A percentile compares a stretch with the other conserved stretches of the same genome.
phyloP scores from a whole-genome alignment of 768 basidiomycete species.

The Gymnopilus junonius region DNA sequence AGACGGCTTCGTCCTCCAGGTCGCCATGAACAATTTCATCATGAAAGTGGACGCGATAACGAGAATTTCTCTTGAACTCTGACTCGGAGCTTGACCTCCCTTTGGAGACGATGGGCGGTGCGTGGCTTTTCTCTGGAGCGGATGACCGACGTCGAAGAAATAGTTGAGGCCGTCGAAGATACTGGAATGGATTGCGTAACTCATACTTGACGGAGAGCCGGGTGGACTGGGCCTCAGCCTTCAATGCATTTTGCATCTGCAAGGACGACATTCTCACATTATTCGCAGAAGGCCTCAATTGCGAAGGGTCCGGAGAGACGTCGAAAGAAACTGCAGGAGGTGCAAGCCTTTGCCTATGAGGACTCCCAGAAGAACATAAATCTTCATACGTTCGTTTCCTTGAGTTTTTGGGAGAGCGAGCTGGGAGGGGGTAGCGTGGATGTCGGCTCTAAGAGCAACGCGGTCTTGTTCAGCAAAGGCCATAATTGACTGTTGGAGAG shows the following conservation, averaged over 20 bases:
- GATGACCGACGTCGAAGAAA: background rate
- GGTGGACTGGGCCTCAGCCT: background rate
- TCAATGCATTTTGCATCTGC: background rate
- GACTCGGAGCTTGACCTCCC: background rate
- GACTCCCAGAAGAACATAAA: background rate
- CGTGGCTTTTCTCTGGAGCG: background rate
- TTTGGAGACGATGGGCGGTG: background rate
- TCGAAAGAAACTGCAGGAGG: background rate
- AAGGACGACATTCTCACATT: background rate
- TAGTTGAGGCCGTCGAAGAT: background rate
- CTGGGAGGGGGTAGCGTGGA: background rate
- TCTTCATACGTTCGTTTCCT: background rate
- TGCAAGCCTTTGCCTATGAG: background rate
- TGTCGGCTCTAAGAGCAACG: background rate
- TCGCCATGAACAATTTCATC: background rate
- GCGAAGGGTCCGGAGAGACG: background rate
- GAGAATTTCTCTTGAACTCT: too few relatives aligned
- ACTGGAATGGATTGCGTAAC: background rate
- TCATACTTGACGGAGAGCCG: background rate
- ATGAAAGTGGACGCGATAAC: background rate
- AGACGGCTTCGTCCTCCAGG: background rate
- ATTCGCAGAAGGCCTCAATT: background rate
- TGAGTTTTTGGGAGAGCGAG: background rate
- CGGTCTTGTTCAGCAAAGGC: conserved; percentile 9
- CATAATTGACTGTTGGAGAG: conserved; percentile 13